Evolutionary conservation across 176 grass and related monocot genomes (phyloP).

Genomic region (Guadua angustifolia): DNA sequence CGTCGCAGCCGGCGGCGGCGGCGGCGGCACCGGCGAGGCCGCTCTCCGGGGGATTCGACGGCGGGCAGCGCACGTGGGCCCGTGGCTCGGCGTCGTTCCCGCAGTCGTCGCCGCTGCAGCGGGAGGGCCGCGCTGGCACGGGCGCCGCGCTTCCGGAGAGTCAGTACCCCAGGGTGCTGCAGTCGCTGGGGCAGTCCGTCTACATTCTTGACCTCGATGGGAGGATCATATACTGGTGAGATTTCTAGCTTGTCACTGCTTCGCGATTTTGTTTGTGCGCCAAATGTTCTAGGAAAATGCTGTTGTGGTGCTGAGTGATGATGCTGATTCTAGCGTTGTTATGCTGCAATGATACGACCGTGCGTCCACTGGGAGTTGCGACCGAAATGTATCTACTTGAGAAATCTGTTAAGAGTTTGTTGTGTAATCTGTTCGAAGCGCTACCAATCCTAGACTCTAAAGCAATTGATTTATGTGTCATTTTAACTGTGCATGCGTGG

Average conservation of each 20-base stretch:
- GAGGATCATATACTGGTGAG: conserved; percentile 92
- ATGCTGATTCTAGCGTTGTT: conserved; percentile 13
- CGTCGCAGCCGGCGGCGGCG: conserved; percentile 16
- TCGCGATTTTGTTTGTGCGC: conserved; percentile 17
- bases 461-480: conserved; percentile 15
- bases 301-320: neutral
- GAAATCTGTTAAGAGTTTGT: neutral
- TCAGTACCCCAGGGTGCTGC: conserved; percentile 70
- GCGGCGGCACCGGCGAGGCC: conserved; percentile 39
- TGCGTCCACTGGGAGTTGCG: neutral
- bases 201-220: conserved; percentile 87
- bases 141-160: conserved; percentile 62
- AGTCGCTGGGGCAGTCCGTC: conserved; percentile 86
- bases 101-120: conserved; percentile 61
- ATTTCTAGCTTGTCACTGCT: conserved; percentile 34
- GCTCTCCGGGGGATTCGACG: conserved; percentile 39
- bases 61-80: conserved; percentile 35
- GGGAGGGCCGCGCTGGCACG: conserved; percentile 53
- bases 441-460: neutral
- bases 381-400: neutral
- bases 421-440: conserved; percentile 19
- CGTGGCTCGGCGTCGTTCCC: conserved; percentile 63
- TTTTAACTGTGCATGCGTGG: conserved; percentile 30
- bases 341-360: neutral
- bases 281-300: conserved; percentile 26